A percentile compares a stretch with the other conserved stretches of the same genome.
Evolutionary conservation across 2,329 filamentous ascomycete species (phyloP).

Genomic region (Lachnellula subtilissima): DNA sequence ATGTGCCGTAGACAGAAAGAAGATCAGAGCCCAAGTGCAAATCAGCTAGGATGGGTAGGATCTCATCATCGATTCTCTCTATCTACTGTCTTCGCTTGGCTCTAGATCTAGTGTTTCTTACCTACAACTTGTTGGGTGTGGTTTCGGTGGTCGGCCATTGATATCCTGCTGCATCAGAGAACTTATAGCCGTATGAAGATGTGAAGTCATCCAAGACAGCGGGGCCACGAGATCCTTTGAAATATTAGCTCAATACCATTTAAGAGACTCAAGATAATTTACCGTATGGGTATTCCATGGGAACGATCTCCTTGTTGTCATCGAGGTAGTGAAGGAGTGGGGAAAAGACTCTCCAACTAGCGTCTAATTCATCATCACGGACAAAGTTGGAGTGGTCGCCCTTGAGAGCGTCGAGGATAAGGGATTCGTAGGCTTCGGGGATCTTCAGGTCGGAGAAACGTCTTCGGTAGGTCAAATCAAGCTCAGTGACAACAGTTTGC

Average conservation of each 20-base stretch:
- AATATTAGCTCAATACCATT: not conserved
- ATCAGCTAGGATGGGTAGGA: slow-evolving; percentile 6
- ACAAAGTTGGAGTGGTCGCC: slow-evolving; percentile 99
- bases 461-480: slow-evolving; percentile 95
- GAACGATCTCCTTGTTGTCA: slow-evolving; percentile 98
- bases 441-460: slow-evolving; percentile 99
- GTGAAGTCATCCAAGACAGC: slow-evolving; percentile 98
- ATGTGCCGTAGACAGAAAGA: not conserved
- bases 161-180: slow-evolving; percentile 89
- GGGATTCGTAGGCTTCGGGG: slow-evolving; percentile 95
- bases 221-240: slow-evolving; percentile 84
- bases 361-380: slow-evolving; percentile 92
- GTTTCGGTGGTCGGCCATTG: slow-evolving; percentile 84
- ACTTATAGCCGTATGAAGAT: slow-evolving; percentile 96
- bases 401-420: slow-evolving; percentile 96
- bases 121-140: slow-evolving; percentile 76
- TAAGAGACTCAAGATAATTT: slow-evolving; percentile 35
- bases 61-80: slow-evolving; percentile 20
- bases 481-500: slow-evolving; percentile 98
- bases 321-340: slow-evolving; percentile 97
- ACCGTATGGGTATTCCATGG: slow-evolving; percentile 99
- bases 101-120: slow-evolving; percentile 25
- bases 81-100: slow-evolving; percentile 15
- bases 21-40: not conserved
- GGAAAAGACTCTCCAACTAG: slow-evolving; percentile 97